Conservation (phyloP, 2,329 filamentous ascomycete species). For the Drechslera avenae region DNA sequence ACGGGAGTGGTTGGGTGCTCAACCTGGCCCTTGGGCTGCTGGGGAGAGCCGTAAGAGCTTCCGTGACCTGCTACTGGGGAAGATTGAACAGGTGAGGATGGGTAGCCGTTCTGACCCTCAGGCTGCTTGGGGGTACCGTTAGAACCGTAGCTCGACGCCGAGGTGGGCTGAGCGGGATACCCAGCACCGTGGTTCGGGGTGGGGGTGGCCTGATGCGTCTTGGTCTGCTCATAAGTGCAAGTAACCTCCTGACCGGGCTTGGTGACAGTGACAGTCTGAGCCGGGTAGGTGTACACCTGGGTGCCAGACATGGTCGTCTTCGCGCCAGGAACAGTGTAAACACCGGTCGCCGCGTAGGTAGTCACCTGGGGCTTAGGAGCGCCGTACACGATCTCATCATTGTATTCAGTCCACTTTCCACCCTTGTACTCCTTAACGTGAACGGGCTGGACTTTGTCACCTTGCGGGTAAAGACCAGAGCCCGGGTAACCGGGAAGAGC, state of each 20-base stretch:
- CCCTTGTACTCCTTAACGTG: constrained; percentile 38
- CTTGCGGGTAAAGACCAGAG: constrained; percentile 34
- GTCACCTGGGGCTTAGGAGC: constrained; percentile 33
- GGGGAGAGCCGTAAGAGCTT: background rate
- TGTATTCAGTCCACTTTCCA: constrained; percentile 38
- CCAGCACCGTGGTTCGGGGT: constrained; percentile 11
- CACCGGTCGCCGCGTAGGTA: constrained; percentile 36
- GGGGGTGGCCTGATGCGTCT: constrained; percentile 19
- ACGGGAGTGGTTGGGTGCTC: background rate
- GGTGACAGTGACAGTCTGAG: constrained; percentile 43
- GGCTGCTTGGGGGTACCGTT: constrained; percentile 16
- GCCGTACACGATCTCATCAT: constrained; percentile 29
- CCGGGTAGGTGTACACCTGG: constrained; percentile 22
- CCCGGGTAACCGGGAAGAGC: constrained; percentile 36
- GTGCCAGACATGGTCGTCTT: constrained; percentile 31
- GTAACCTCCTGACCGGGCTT: constrained; percentile 36
- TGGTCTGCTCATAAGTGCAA: constrained; percentile 33
- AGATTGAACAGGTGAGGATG: constrained; percentile 1
- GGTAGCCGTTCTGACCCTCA: constrained; percentile 10
- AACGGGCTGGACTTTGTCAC: constrained; percentile 32
- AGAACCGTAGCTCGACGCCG: constrained; percentile 13
- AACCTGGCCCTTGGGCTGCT: background rate
- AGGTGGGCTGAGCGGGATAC: constrained; percentile 9
- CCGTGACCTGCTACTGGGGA: background rate
- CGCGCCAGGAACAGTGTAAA: constrained; percentile 37